phyloP scores from a whole-genome alignment of 2,329 filamentous ascomycete species.

The Iodosphaeria phyllophila region DNA sequence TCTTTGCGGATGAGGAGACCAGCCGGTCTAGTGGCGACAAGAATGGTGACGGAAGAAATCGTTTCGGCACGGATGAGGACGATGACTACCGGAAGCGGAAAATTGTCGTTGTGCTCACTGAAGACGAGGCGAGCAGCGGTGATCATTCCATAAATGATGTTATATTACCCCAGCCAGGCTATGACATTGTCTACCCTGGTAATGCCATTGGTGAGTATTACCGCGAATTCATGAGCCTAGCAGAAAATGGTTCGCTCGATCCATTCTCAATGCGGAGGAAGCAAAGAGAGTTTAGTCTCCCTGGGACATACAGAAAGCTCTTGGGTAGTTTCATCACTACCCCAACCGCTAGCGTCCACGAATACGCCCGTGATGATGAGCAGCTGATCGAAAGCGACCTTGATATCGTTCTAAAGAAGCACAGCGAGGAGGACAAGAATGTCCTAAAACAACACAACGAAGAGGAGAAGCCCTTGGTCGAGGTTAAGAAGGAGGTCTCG shows the following conservation, averaged over 20 bases:
- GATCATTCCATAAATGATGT: conserved; percentile 70
- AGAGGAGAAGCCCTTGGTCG: conserved; percentile 6
- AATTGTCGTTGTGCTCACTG: conserved; percentile 49
- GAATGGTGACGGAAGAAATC: conserved; percentile 23
- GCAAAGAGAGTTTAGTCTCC: conserved; percentile 75
- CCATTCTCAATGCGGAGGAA: conserved; percentile 73
- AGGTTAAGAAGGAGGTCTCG: conserved; percentile 6
- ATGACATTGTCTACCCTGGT: conserved; percentile 67
- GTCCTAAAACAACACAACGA: conserved; percentile 8
- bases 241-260: conserved; percentile 60
- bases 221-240: conserved; percentile 64
- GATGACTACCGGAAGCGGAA: conserved; percentile 26
- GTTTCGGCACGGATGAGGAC: no score
- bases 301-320: conserved; percentile 74
- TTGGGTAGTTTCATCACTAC: conserved; percentile 50
- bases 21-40: conserved; percentile 33
- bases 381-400: conserved; percentile 83
- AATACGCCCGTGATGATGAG: conserved; percentile 52
- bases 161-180: conserved; percentile 83
- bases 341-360: conserved; percentile 48
- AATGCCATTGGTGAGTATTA: conserved; percentile 80
- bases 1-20: conserved; percentile 54
- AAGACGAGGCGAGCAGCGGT: conserved; percentile 60
- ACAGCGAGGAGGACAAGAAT: conserved; percentile 14
- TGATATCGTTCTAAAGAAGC: conserved; percentile 42